Evolutionary conservation across 2,329 filamentous ascomycete species (phyloP).

Genomic region (Didymella glomerata): DNA sequence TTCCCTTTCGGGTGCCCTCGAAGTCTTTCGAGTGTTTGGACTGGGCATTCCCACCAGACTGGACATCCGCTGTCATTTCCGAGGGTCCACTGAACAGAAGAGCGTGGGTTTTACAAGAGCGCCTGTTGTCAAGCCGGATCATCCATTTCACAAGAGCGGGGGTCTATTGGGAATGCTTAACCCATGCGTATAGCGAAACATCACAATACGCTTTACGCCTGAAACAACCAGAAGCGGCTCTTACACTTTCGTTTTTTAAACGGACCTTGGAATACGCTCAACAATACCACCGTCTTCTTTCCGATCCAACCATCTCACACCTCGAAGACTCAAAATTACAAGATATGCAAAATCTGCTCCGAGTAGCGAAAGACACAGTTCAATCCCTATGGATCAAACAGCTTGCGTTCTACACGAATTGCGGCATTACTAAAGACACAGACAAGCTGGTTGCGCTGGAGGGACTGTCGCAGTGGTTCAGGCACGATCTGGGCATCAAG

Average conservation of each 20-base stretch:
- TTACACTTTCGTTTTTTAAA: too few relatives aligned
- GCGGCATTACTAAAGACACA: neutral
- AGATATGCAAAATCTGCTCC: too few relatives aligned
- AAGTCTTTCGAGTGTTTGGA: neutral
- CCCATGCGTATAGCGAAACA: too few relatives aligned
- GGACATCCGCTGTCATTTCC: neutral
- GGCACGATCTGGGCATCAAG: neutral
- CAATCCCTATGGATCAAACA: too few relatives aligned
- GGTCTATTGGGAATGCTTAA: neutral
- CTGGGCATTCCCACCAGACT: neutral
- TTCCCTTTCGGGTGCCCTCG: neutral
- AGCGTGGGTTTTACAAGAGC: neutral
- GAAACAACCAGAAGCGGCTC: too few relatives aligned
- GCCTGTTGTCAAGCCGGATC: neutral
- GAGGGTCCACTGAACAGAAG: neutral
- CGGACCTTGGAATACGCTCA: too few relatives aligned
- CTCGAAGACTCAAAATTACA: too few relatives aligned
- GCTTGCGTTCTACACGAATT: neutral
- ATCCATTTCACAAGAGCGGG: neutral
- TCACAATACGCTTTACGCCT: too few relatives aligned
- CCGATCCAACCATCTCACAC: too few relatives aligned
- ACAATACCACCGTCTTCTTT: too few relatives aligned
- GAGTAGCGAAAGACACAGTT: neutral
- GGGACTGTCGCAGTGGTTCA: neutral
- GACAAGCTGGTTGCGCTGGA: neutral